Evolutionary conservation across 2,329 filamentous ascomycete species (phyloP), one percentile per base, ranked within the genome.

Genomic region (Cladosporium cucumerinum): DNA sequence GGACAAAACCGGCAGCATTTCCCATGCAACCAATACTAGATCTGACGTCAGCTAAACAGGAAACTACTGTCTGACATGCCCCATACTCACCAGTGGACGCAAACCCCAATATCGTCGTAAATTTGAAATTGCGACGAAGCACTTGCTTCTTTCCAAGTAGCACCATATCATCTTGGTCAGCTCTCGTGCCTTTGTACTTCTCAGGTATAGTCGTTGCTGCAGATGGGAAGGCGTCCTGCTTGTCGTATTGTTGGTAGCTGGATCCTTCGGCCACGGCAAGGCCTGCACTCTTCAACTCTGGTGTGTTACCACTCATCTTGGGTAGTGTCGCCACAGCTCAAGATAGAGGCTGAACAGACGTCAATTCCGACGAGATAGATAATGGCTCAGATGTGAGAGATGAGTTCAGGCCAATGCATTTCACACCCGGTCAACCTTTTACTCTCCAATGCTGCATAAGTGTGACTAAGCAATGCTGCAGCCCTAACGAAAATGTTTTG

Each of bases 101-200:
- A 43, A 58, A 52, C 12, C 55, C 62, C 8, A 58, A n/a, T n/a
- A 64, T 64, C 4, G 62, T 58, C 26, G 62, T 58, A 28, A 64
- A 64, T 5, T 49, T 46, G 21, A 64, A 64, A 11, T 64, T 55
- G 23, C 62, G 52, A 23, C 62, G 62, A 11, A 64, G 54, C 23
- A 64, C 62, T 28, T 64, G 62, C 62, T 57, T 64, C 39, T 51
- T 48, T 11, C 62, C 62, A 18, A 64, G 62, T 3, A 64, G 26
- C 10, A 46, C 23, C 62, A 64, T 64, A 30, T 64, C 62, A 43
- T 51, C 23, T 46, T 48, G 18, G 36, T 64, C 62, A 14, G 34
- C 36, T 16, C 28, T 52, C 10, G 62, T 64, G n/a, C 62, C 62
- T 34, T 25, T 34, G 18, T 28, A 64, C 26, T 43, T 39, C n/a